Conservation (phyloP, 805 yeast genomes). For the Jamesozyma hellenica region DNA sequence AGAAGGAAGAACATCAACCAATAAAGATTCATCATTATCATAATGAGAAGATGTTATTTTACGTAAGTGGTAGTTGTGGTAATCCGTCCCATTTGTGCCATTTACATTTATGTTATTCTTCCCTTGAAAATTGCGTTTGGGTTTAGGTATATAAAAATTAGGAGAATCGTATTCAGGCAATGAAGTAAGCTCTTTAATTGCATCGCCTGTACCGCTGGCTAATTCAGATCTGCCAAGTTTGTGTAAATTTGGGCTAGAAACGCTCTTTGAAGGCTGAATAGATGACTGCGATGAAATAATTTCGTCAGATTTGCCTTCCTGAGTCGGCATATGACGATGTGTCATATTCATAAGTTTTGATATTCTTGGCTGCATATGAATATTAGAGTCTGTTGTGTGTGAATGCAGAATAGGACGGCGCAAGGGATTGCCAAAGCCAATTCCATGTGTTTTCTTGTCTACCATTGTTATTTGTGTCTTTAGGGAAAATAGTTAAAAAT, state of each 20-base stretch:
- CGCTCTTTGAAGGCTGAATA: background rate
- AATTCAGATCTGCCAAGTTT: conserved; percentile 9
- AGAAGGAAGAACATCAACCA: conserved; percentile 53
- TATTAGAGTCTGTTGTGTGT: conserved; percentile 2
- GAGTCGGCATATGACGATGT: too few species aligned
- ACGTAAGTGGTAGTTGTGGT: background rate
- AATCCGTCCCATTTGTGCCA: background rate
- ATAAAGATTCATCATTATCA: conserved; percentile 9
- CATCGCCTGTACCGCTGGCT: conserved; percentile 6
- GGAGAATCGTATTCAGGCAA: conserved; percentile 5
- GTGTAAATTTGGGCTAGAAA: conserved; percentile 4
- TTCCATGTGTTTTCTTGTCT: background rate
- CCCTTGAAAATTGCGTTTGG: background rate
- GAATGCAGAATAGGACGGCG: conserved; percentile 1
- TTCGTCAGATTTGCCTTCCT: background rate
- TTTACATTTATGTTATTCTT: background rate
- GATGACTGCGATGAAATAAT: background rate
- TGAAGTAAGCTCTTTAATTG: conserved; percentile 1
- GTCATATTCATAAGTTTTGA: too few species aligned
- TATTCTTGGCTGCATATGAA: background rate
- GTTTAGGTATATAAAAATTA: background rate
- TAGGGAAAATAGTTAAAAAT: too few species aligned
- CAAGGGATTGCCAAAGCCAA: background rate
- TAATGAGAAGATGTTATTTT: conserved; percentile 7
- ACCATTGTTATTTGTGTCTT: too few species aligned